A percentile compares a stretch with the other conserved stretches of the same genome.
Evolutionary conservation across 495 filamentous ascomycete species (phyloP).

Genomic region (Hypoxylon crocopeplum): DNA sequence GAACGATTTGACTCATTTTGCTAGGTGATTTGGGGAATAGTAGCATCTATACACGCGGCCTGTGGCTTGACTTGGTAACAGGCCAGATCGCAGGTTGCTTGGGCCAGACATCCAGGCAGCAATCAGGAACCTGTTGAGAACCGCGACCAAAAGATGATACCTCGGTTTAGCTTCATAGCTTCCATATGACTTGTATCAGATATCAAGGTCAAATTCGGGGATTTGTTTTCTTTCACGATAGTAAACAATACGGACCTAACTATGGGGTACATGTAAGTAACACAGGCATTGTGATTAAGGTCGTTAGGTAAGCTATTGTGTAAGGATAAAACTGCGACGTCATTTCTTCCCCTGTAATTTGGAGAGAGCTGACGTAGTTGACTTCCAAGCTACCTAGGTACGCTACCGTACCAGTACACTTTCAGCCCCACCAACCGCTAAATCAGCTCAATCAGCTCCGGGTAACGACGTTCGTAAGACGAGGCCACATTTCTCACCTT

Average conservation of each 20-base stretch:
- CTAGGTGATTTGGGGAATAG: constrained; percentile 3
- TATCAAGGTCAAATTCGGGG: too few relatives aligned
- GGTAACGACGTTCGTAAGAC: constrained; percentile 20
- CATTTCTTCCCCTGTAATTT: constrained; percentile 16
- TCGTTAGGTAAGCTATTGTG: too few relatives aligned
- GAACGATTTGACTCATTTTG: background rate
- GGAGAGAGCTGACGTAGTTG: constrained; percentile 31
- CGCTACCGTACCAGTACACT: too few relatives aligned
- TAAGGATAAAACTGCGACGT: constrained; percentile 22
- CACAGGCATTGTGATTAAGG: too few relatives aligned
- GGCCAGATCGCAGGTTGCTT: constrained; percentile 24
- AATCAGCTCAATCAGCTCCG: constrained; percentile 23
- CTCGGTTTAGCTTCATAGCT: too few relatives aligned
- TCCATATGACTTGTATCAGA: too few relatives aligned
- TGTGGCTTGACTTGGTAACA: constrained; percentile 11
- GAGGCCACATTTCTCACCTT: constrained; percentile 25
- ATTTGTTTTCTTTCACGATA: too few relatives aligned
- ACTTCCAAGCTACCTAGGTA: constrained; percentile 28
- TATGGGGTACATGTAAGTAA: too few relatives aligned
- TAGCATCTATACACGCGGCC: constrained; percentile 14
- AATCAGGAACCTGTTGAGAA: too few relatives aligned
- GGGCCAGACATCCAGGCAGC: background rate
- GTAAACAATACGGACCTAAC: too few relatives aligned
- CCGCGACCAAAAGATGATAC: too few relatives aligned
- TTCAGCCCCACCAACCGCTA: constrained; percentile 28